phyloP scores from a whole-genome alignment of 2,329 filamentous ascomycete genomes.

The Coniochaeta sp. region DNA sequence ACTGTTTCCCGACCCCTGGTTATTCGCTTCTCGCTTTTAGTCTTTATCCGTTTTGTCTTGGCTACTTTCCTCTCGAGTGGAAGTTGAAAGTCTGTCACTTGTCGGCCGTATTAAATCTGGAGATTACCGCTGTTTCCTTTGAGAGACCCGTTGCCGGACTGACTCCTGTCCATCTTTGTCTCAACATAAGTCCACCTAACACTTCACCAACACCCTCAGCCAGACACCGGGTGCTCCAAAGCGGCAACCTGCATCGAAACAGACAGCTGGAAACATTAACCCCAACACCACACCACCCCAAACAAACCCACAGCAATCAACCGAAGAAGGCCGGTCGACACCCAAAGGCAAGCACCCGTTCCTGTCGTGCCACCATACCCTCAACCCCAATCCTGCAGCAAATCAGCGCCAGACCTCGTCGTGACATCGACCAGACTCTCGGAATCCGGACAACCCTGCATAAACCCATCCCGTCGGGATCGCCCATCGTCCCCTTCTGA shows the following conservation, averaged over 20 bases:
- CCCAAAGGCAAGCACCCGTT: neutral
- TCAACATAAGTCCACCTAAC: too few species aligned
- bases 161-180: neutral
- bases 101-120: neutral
- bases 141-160: neutral
- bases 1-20: neutral
- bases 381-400: neutral
- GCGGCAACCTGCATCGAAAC: slow-evolving; percentile 3
- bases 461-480: neutral
- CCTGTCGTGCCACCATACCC: neutral
- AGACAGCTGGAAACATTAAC: neutral
- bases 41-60: neutral
- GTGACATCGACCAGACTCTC: slow-evolving; percentile 2
- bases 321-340: neutral
- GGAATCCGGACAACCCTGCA: neutral
- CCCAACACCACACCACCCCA: neutral
- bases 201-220: neutral
- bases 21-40: too few species aligned
- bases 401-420: neutral
- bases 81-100: neutral
- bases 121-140: neutral
- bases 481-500: neutral
- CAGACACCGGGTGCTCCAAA: neutral
- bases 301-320: too few species aligned
- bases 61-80: neutral